Evolutionary conservation across 192 early-diverging fungal genomes (phyloP), one percentile per base, ranked within the genome.

Genomic region (Fimicolochytrium jonesii): DNA sequence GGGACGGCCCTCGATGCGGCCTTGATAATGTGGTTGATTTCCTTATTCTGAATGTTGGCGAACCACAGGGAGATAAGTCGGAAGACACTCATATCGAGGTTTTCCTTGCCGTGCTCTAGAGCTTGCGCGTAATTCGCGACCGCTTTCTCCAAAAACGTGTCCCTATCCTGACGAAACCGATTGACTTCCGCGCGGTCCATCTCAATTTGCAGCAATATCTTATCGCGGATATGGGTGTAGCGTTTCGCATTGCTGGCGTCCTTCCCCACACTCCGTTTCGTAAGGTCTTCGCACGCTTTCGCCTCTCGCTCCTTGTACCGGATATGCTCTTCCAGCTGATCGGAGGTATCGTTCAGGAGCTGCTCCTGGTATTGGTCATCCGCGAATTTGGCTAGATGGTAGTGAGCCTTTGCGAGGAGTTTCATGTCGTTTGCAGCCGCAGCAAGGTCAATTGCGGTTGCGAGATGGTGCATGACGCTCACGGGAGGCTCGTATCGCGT

Each of bases 11-110:
- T 28, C 25, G 79, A 32, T 46, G 69, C 34, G 7, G 30, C 30
- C 7, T 48, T 34, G 7, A 81, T 57, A 6, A 66, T 29, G 7
- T 26, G 9, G 41, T 74, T 73, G 6, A 79, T 37, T 10, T 56
- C 46, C 6, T 37, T 15, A 10, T 53, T 55, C 3, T 46, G n/a
- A 15, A 53, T 13, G 33, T 81, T 79, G 0, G 68, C 72, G 51
- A 81, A 73, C 79, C 79, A 81, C 6, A 81, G 50, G 6, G 77
- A 59, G 39, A 67, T 71, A 6, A 81, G 35, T 36, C 76, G 56
- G 52, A 81, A 81, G 20, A 79, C 79, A 31, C 57, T 55, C 22
- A 73, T 41, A 47, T 78, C 79, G 17, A 26, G 59, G 39, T 78
- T 61, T 13, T n/a, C 26, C 18, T 67, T 35, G 2, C 69, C 70